Evolutionary conservation across 768 basidiomycete species (phyloP).

Genomic region (Boletus eberwhitei): DNA sequence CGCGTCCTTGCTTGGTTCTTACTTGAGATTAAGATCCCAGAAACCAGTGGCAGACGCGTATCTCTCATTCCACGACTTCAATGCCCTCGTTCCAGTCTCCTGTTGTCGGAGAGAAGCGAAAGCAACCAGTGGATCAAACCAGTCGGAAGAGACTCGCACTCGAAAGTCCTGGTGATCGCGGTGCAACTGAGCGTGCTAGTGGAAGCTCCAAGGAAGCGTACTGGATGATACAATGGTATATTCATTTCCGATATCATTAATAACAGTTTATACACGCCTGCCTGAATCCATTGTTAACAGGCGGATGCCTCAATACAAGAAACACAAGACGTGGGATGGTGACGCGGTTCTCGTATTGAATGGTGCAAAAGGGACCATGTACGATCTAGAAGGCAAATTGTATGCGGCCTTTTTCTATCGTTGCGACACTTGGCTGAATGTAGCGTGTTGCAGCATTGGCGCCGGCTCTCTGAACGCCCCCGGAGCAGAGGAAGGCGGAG

Average conservation of each 20-base stretch:
- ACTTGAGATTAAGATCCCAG: neutral
- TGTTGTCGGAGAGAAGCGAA: conserved; percentile 30
- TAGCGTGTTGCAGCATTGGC: conserved; percentile 40
- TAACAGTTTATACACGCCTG: neutral
- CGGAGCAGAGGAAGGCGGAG: conserved; percentile 35
- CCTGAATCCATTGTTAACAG: conserved; percentile 31
- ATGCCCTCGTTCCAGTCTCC: conserved; percentile 23
- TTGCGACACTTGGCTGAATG: neutral
- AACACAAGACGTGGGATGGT: conserved; percentile 91
- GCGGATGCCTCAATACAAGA: conserved; percentile 69
- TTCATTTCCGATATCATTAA: neutral
- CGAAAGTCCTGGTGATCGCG: conserved; percentile 14
- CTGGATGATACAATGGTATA: conserved; percentile 81
- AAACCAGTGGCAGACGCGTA: neutral
- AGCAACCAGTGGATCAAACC: conserved; percentile 20
- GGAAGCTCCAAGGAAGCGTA: conserved; percentile 36
- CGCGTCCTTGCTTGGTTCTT: conserved; percentile 2
- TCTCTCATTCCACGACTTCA: neutral
- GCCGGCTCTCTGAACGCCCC: conserved; percentile 45
- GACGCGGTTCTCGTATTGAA: conserved; percentile 63
- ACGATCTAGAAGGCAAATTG: conserved; percentile 64
- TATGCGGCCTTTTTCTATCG: conserved; percentile 32
- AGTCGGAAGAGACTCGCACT: conserved; percentile 31
- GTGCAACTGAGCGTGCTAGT: conserved; percentile 6
- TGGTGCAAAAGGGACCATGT: conserved; percentile 46